These are phyloP conservation scores for Ascochyta lentis DNA, from an alignment of 2,329 filamentous ascomycete species.

Conservation along the genomic window DNA sequence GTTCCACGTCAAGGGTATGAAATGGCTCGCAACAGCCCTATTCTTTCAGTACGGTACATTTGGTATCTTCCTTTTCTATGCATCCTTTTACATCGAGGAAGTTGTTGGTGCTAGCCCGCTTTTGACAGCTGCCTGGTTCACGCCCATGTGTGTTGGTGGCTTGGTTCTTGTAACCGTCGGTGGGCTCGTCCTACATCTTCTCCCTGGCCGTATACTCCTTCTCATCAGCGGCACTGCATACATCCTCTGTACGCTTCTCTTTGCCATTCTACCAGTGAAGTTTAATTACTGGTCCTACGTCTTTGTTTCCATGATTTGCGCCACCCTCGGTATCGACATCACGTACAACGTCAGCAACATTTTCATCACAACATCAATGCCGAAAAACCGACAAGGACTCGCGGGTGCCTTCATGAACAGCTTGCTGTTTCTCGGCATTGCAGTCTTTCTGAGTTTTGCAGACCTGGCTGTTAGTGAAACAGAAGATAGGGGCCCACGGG, in stretches of 20 bases:
- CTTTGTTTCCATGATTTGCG: slow-evolving; percentile 53
- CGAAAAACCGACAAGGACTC: slow-evolving; percentile 43
- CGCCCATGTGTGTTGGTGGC: slow-evolving; percentile 47
- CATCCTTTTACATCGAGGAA: slow-evolving; percentile 47
- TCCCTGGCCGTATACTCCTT: slow-evolving; percentile 43
- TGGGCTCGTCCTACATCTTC: slow-evolving; percentile 44
- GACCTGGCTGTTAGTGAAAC: slow-evolving; percentile 46
- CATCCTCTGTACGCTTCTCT: slow-evolving; percentile 41
- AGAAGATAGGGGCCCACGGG: slow-evolving; percentile 33
- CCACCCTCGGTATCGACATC: slow-evolving; percentile 48
- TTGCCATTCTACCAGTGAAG: slow-evolving; percentile 42
- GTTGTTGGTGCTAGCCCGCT: slow-evolving; percentile 40
- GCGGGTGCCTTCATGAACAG: slow-evolving; percentile 48
- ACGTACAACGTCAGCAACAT: slow-evolving; percentile 50
- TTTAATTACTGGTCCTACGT: slow-evolving; percentile 49
- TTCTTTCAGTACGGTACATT: slow-evolving; percentile 56
- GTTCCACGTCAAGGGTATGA: slow-evolving; percentile 73
- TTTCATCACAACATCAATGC: slow-evolving; percentile 47
- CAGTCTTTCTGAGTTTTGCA: slow-evolving; percentile 45
- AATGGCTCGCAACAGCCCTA: slow-evolving; percentile 40
- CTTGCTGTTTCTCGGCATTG: slow-evolving; percentile 47
- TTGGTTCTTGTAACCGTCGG: slow-evolving; percentile 44
- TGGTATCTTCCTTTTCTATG: slow-evolving; percentile 49
- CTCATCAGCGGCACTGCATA: slow-evolving; percentile 41
- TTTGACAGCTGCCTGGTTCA: slow-evolving; percentile 44